Evolutionary conservation across 2,329 filamentous ascomycete genomes (phyloP).

Genomic region (Trichoderma sp.): DNA sequence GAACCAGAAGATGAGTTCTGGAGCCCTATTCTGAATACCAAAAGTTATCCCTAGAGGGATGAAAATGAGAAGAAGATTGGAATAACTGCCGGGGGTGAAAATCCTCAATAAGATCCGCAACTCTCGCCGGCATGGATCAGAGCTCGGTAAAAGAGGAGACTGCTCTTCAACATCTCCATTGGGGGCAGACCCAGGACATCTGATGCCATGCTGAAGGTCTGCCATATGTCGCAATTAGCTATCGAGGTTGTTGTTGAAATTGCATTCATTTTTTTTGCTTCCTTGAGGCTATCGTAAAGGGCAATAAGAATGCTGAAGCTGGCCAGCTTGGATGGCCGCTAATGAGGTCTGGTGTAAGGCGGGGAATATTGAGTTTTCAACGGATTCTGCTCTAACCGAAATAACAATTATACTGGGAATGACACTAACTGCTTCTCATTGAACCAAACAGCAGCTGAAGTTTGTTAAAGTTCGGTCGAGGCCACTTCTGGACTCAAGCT

Average conservation of each 20-base stretch:
- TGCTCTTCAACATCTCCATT: slow-evolving; percentile 1
- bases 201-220: no score
- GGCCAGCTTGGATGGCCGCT: background rate
- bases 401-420: background rate
- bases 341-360: background rate
- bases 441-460: background rate
- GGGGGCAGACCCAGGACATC: background rate
- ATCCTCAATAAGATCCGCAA: background rate
- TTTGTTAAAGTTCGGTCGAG: background rate
- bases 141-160: background rate
- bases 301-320: background rate
- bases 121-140: background rate
- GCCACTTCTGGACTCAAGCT: background rate
- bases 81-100: slow-evolving; percentile 20
- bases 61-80: slow-evolving; percentile 20
- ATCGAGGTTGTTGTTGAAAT: background rate
- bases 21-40: slow-evolving; percentile 11
- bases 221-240: background rate
- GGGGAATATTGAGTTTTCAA: slow-evolving; percentile 10
- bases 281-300: background rate
- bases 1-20: slow-evolving; percentile 24
- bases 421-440: background rate
- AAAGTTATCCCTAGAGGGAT: slow-evolving; percentile 8
- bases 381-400: background rate
- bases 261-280: background rate